A percentile compares a stretch with the other conserved stretches of the same genome.
Evolutionary conservation across 768 basidiomycete genomes (phyloP).

Genomic region (Pleurotus citrinopileatus): DNA sequence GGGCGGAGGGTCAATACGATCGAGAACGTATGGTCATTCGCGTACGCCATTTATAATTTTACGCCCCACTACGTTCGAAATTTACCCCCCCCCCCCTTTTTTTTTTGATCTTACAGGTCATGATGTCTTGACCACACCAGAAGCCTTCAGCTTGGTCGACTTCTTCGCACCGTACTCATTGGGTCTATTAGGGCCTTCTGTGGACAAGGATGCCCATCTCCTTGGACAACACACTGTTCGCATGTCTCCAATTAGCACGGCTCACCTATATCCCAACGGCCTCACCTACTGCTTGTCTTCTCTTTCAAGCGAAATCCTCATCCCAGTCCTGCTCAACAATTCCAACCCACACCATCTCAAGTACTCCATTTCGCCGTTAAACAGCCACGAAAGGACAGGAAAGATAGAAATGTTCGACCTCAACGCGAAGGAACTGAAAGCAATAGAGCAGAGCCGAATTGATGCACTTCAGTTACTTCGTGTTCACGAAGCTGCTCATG

Average conservation of each 20-base stretch:
- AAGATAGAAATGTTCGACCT: slow-evolving; percentile 54
- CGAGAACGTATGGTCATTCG: slow-evolving; percentile 18
- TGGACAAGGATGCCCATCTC: slow-evolving; percentile 53
- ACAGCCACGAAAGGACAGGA: slow-evolving; percentile 31
- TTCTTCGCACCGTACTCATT: slow-evolving; percentile 48
- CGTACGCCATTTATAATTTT: slow-evolving; percentile 22
- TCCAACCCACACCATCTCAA: slow-evolving; percentile 68
- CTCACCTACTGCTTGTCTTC: slow-evolving; percentile 72
- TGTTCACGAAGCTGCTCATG: slow-evolving; percentile 27
- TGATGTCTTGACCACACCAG: slow-evolving; percentile 40
- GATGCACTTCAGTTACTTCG: slow-evolving; percentile 48
- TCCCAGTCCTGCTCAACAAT: slow-evolving; percentile 90
- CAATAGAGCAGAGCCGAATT: slow-evolving; percentile 58
- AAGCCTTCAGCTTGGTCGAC: slow-evolving; percentile 46
- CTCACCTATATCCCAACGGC: slow-evolving; percentile 77
- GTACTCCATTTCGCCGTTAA: slow-evolving; percentile 71
- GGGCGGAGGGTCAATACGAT: slow-evolving; percentile 19
- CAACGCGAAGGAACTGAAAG: slow-evolving; percentile 60
- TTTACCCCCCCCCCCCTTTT: no score
- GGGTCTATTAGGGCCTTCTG: slow-evolving; percentile 33
- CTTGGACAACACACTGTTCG: slow-evolving; percentile 89
- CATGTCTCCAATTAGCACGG: slow-evolving; percentile 92
- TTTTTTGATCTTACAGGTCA: no score
- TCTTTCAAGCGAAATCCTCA: slow-evolving; percentile 50
- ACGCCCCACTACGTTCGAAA: no score